A percentile compares a stretch with the other conserved stretches of the same genome.
phyloP scores from a whole-genome alignment of 345 rosid species.

The Kernera saxatilis region DNA sequence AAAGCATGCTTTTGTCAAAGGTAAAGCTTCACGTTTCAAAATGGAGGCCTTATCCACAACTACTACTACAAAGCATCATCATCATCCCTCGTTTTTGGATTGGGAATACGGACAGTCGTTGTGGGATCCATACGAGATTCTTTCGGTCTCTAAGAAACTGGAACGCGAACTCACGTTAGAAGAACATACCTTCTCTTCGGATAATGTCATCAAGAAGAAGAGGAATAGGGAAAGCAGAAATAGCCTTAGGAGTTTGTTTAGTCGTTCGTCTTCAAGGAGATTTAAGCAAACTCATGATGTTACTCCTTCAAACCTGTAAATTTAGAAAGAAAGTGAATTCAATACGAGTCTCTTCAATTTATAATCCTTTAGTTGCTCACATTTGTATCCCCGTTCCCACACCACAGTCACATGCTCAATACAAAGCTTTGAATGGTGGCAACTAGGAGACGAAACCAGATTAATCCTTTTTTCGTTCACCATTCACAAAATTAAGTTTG shows the following conservation, averaged over 20 bases:
- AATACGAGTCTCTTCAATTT: not conserved
- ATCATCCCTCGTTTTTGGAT: not conserved
- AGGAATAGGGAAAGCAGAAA: slow-evolving; percentile 41
- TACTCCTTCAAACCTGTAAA: slow-evolving; percentile 9
- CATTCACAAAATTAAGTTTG: not conserved
- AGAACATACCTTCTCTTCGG: slow-evolving; percentile 20
- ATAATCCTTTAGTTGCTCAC: not conserved
- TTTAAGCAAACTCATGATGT: slow-evolving; percentile 25
- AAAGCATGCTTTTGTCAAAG: slow-evolving; percentile 33
- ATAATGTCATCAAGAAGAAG: slow-evolving; percentile 22
- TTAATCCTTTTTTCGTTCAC: too few species aligned
- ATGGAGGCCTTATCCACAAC: slow-evolving; percentile 36
- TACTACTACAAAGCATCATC: slow-evolving; percentile 12
- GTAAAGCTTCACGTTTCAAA: slow-evolving; percentile 67
- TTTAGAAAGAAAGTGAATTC: not conserved
- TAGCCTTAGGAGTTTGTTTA: slow-evolving; percentile 64
- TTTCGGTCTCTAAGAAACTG: slow-evolving; percentile 48
- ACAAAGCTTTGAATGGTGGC: too few species aligned
- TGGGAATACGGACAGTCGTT: slow-evolving; percentile 75
- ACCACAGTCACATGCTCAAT: too few species aligned
- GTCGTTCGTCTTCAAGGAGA: slow-evolving; percentile 46
- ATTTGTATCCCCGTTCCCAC: too few species aligned
- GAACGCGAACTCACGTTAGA: slow-evolving; percentile 51
- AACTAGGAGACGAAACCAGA: too few species aligned
- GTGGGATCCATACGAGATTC: slow-evolving; percentile 78